phyloP scores from a whole-genome alignment of 495 filamentous ascomycete genomes.

The Penicillium ucsense region DNA sequence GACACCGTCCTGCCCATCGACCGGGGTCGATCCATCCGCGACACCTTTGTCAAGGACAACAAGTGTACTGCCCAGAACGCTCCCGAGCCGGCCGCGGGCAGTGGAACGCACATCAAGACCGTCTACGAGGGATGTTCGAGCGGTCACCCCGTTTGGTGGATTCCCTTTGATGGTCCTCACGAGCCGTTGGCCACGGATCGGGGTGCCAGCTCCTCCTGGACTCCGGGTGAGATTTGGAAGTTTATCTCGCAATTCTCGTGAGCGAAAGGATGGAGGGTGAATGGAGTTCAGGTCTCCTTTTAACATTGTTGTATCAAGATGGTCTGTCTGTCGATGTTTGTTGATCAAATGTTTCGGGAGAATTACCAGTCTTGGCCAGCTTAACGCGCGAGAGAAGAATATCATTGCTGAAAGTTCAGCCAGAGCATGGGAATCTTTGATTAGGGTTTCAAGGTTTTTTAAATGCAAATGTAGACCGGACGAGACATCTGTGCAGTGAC shows the following conservation, averaged over 20 bases:
- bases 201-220: background rate
- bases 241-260: background rate
- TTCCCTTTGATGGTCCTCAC: background rate
- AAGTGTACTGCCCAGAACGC: background rate
- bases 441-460: too few species aligned
- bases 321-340: too few species aligned
- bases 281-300: too few species aligned
- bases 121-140: background rate
- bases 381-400: too few species aligned
- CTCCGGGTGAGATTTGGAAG: background rate
- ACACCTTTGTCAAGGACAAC: background rate
- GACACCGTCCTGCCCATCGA: slow-evolving; percentile 24
- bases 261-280: too few species aligned
- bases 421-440: too few species aligned
- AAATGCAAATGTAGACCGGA: too few species aligned
- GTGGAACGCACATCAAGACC: background rate
- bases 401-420: too few species aligned
- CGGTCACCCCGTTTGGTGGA: background rate
- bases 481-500: too few species aligned
- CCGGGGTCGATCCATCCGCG: background rate
- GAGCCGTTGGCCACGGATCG: background rate
- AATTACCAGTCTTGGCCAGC: too few species aligned
- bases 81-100: background rate
- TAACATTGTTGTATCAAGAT: too few species aligned
- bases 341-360: too few species aligned